Conservation (phyloP, 176 grass and related monocot genomes). For the Hordeum vulgare region DNA sequence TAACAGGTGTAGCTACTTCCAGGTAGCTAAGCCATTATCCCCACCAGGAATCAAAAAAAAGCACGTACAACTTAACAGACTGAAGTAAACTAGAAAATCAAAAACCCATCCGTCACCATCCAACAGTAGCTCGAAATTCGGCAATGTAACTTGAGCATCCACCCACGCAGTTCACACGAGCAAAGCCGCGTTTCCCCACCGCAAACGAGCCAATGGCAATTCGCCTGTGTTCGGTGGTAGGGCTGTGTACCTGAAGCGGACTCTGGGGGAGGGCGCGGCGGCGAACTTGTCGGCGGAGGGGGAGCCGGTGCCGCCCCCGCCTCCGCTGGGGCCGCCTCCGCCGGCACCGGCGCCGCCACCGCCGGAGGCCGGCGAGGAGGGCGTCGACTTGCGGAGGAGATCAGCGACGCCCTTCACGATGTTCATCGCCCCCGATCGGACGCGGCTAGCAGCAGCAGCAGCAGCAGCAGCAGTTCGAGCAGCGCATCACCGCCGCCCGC, state of each 20-base stretch:
- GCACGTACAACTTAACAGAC: background rate
- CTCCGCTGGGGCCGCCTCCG: background rate
- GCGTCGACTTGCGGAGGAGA: conserved; percentile 83
- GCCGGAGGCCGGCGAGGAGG: conserved; percentile 26
- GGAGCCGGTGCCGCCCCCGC: background rate
- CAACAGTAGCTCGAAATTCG: conserved; percentile 12
- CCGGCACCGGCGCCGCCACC: background rate
- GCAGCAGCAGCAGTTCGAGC: conserved; percentile 19
- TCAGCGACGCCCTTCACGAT: conserved; percentile 95
- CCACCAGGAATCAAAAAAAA: background rate
- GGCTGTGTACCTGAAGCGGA: conserved; percentile 64
- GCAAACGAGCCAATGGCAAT: conserved; percentile 2
- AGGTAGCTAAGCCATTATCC: background rate
- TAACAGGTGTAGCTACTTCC: background rate
- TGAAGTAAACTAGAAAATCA: background rate
- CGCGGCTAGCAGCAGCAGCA: conserved; percentile 31
- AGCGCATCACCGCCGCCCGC: conserved; percentile 35
- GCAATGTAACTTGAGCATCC: background rate
- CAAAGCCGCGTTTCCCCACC: background rate
- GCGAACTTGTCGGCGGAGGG: conserved; percentile 21
- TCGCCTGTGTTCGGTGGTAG: background rate
- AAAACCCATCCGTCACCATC: background rate
- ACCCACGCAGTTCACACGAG: conserved; percentile 1
- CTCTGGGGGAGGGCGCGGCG: conserved; percentile 70
- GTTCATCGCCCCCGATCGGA: conserved; percentile 68